Evolutionary conservation across 2,329 filamentous ascomycete genomes (phyloP), one percentile per base, ranked within the genome.

Genomic region (Ceratocystis alfenasii): DNA sequence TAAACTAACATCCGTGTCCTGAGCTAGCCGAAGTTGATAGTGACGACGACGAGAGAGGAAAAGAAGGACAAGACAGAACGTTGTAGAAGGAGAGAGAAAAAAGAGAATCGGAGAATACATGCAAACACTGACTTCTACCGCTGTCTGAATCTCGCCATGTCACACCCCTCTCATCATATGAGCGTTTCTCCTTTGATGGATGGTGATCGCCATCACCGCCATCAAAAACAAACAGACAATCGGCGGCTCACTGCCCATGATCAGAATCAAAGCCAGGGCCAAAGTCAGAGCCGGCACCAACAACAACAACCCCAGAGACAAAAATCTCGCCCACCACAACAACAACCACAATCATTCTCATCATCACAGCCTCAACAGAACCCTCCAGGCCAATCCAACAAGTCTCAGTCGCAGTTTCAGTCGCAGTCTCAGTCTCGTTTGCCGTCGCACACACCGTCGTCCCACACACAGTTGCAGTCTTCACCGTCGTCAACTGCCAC

Each of bases 161-260:
- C 65, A 20, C 65, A 67, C 41, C 53, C 63, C n/a, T 62, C 65
- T 5, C 62, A 67, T 53, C 62, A 62, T 20, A 62, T 55, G 55
- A 62, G 61, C 59, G 62, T 33, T 53, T 45, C 62, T 22, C 62
- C 65, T 15, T 25, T 53, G n/a, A 22, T 60, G 44, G 53, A 20
- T 15, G 55, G 53, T 12, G 62, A 61, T 30, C 10, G 59, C 48
- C 48, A 41, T 46, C 30, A 15, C 36, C 65, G 15, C 7, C 48
- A 30, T n/a, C 30, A 30, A n/a, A 53, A 67, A 50, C 65, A 64
- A n/a, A 45, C 55, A 2, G 65, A 67, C 30, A 10, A 53, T 36
- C 65, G 50, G 6, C 65, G 65, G 20, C 45, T 64, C 44, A 66
- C 65, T 41, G 63, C 48, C 33, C 44, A 60, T 20, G 61, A 62